Evolutionary conservation across 192 early-diverging fungal genomes (phyloP), one percentile per base, ranked within the genome.

Genomic region (Linnemannia hyalina): DNA sequence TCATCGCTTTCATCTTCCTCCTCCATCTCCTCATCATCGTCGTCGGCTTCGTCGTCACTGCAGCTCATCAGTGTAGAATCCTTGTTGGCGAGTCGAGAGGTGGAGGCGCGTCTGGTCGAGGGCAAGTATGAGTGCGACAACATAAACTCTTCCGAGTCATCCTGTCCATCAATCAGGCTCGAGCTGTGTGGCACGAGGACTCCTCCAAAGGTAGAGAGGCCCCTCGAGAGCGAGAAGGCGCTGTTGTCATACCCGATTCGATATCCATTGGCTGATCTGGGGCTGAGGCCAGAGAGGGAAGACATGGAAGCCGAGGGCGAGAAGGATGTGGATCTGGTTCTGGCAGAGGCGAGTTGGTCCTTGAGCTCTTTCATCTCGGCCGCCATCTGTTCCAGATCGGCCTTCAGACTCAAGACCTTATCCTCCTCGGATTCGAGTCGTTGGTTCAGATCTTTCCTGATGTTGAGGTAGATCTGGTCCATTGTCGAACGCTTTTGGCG

Each of bases 101-200:
- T 4, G 15, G 65, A 55, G 0, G 38, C 52, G 68, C 38, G 46
- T 18, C 15, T 13, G 8, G 70, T 68, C 41, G 74, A 32, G 2
- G 82, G 18, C 23, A 78, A 79, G 57, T 85, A 85, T 6, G 82
- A 57, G 36, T 73, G 78, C 4, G 60, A 42, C 32, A 8, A 7
- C 35, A 85, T 26, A 80, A 80, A 85, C 69, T 79, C 78, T 40
- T 85, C 82, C 35, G 82, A 79, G 41, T 85, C 82, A 44, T 78
- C 77, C 22, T 83, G 77, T n/a, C 82, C 47, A 60, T 29, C 65
- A 72, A 83, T 79, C 15, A 83, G 47, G 13, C 38, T 23, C 72
- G 57, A 4, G 22, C 71, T 83, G 32, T 77, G 40, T 3, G 76
- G 41, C 63, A 80, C 63, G n/a, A 78, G 41, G 60, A 29, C 26